Evolutionary conservation across 176 grass and related monocot species (phyloP).

Genomic region (Olyra latifolia): DNA sequence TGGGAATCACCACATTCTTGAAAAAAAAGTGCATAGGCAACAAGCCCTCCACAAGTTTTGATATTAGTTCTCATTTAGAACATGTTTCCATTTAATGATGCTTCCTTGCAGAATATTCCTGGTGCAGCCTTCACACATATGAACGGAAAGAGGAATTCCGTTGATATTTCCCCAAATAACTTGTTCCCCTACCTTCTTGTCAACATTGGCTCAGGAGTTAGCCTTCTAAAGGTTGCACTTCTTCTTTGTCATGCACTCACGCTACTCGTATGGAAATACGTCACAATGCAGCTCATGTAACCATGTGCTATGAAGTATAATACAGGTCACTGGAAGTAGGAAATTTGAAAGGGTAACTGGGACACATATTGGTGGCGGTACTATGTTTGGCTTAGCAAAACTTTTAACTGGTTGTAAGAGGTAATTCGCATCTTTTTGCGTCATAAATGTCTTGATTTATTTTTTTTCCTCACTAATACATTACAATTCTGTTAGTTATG

Average conservation of each 20-base stretch:
- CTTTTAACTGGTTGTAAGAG: slow-evolving; percentile 93
- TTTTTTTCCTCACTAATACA: slow-evolving; percentile 42
- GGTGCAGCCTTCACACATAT: slow-evolving; percentile 87
- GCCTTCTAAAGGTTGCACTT: slow-evolving; percentile 89
- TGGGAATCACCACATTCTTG: neutral
- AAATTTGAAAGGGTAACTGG: slow-evolving; percentile 97
- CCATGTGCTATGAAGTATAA: slow-evolving; percentile 41
- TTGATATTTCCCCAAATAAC: slow-evolving; percentile 69
- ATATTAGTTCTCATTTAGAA: slow-evolving; percentile 3
- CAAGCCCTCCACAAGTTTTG: neutral
- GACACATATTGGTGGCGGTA: slow-evolving; percentile 92
- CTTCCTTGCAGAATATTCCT: slow-evolving; percentile 68
- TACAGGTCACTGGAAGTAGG: slow-evolving; percentile 81
- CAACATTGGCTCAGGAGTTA: slow-evolving; percentile 92
- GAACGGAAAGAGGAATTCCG: slow-evolving; percentile 63
- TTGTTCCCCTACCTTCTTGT: slow-evolving; percentile 96
- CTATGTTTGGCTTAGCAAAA: slow-evolving; percentile 96
- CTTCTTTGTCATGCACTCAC: neutral
- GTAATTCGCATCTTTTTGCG: slow-evolving; percentile 35
- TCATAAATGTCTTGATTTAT: slow-evolving; percentile 21
- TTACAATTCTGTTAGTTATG: slow-evolving; percentile 70
- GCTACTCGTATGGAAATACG: slow-evolving; percentile 16
- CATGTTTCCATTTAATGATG: slow-evolving; percentile 15
- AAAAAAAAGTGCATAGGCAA: neutral
- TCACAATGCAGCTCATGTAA: slow-evolving; percentile 36